These are phyloP conservation scores for Leptodontidium sp. DNA, from an alignment of 2,329 filamentous ascomycete genomes.

Conservation along the genomic window DNA sequence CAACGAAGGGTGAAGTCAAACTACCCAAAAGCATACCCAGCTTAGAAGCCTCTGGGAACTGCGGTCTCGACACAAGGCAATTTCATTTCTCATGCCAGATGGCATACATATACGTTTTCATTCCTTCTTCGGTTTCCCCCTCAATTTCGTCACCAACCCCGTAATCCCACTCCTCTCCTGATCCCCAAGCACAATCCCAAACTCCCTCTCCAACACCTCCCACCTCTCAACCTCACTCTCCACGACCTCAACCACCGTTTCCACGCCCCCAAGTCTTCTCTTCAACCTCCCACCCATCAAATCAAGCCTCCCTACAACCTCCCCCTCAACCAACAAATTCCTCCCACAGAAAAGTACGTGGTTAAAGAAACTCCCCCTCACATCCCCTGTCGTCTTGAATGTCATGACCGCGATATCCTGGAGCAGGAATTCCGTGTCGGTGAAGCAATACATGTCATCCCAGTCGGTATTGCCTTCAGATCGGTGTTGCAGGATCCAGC, in stretches of 20 bases:
- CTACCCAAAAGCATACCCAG: too few species aligned
- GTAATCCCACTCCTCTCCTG: constrained; percentile 59
- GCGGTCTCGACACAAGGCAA: too few species aligned
- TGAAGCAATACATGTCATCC: constrained; percentile 68
- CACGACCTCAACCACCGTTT: constrained; percentile 52
- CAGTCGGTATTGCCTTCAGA: constrained; percentile 55
- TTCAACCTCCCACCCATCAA: constrained; percentile 60
- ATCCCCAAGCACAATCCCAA: constrained; percentile 58
- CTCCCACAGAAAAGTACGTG: constrained; percentile 60
- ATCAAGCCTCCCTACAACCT: constrained; percentile 58
- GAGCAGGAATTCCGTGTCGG: constrained; percentile 67
- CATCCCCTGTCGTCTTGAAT: constrained; percentile 60
- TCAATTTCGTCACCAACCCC: constrained; percentile 51
- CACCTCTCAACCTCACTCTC: constrained; percentile 60
- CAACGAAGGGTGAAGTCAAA: too few species aligned
- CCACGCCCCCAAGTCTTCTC: constrained; percentile 49
- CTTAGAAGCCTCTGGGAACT: too few species aligned
- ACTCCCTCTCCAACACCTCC: constrained; percentile 57
- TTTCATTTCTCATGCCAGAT: too few species aligned
- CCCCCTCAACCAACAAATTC: constrained; percentile 56
- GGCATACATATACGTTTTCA: background rate
- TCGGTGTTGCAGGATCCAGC: constrained; percentile 70
- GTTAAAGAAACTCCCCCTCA: constrained; percentile 66
- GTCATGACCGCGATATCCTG: constrained; percentile 68
- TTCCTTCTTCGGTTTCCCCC: constrained; percentile 8